These are phyloP conservation scores for Penicillium bovifimosum DNA, from an alignment of 495 filamentous ascomycete genomes.

Conservation along the genomic window DNA sequence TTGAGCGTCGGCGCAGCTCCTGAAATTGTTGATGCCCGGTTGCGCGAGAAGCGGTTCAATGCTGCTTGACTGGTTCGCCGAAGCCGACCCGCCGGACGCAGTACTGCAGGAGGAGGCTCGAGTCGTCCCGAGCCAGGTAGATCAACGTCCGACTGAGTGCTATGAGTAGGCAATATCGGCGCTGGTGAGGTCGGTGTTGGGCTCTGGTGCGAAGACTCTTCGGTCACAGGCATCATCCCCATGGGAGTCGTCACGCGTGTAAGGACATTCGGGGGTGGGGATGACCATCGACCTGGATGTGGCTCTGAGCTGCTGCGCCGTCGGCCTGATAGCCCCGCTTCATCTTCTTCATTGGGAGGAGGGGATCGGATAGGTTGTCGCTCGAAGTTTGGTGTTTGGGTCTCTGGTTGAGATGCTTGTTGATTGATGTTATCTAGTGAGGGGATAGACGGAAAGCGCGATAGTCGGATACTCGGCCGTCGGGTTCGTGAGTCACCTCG, in stretches of 20 bases:
- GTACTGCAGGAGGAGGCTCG: constrained; percentile 10
- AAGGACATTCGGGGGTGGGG: constrained; percentile 25
- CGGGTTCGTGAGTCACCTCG: constrained; percentile 24
- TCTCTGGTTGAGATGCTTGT: constrained; percentile 1
- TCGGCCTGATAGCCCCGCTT: constrained; percentile 28
- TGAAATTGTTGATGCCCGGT: constrained; percentile 32
- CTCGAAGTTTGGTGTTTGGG: constrained; percentile 3
- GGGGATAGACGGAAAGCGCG: constrained; percentile 29
- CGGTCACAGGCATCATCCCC: constrained; percentile 32
- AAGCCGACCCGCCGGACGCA: constrained; percentile 21
- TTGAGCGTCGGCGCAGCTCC: constrained; percentile 20
- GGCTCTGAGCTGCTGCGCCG: constrained; percentile 46
- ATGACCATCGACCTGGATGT: constrained; percentile 36
- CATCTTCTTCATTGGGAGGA: constrained; percentile 24
- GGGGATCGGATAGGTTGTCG: constrained; percentile 15
- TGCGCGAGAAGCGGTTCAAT: constrained; percentile 31
- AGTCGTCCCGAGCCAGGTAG: background rate
- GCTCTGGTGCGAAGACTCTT: constrained; percentile 31
- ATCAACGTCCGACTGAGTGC: constrained; percentile 3
- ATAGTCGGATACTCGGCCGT: constrained; percentile 38
- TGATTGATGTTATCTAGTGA: constrained; percentile 15
- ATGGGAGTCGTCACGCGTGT: constrained; percentile 34
- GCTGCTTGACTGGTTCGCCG: constrained; percentile 34
- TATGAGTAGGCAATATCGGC: background rate
- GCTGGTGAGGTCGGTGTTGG: constrained; percentile 6